Evolutionary conservation across 345 rosid genomes (phyloP).

Genomic region (Salix suchowensis): DNA sequence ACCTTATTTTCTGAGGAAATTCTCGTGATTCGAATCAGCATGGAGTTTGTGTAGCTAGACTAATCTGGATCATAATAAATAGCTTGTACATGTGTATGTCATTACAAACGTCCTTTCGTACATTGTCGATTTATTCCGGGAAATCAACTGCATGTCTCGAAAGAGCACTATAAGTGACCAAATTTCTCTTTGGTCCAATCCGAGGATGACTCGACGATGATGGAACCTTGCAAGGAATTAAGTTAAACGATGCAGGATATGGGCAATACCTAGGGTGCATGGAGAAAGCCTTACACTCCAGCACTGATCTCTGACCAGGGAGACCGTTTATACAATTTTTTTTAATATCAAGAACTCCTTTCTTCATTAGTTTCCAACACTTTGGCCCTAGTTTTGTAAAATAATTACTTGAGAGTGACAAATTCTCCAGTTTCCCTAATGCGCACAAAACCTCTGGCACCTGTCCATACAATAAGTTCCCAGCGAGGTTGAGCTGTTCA

Average conservation of each 20-base stretch:
- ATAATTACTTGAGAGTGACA: conserved; percentile 40
- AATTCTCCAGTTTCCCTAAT: conserved; percentile 19
- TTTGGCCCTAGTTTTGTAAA: conserved; percentile 32
- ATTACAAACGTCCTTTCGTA: background rate
- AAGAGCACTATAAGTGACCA: conserved; percentile 25
- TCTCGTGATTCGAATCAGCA: background rate
- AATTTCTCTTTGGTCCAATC: conserved; percentile 4
- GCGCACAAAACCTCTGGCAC: conserved; percentile 40
- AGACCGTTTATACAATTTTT: conserved; percentile 36
- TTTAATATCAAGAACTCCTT: conserved; percentile 26
- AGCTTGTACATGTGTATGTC: background rate
- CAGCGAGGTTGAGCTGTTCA: conserved; percentile 37
- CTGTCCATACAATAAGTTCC: conserved; percentile 34
- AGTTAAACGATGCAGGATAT: conserved; percentile 6
- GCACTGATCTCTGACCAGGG: conserved; percentile 34
- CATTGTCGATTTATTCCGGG: background rate
- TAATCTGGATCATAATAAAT: too few species aligned
- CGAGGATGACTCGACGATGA: background rate
- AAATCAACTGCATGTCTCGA: background rate
- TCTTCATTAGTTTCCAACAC: conserved; percentile 32
- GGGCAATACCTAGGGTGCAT: conserved; percentile 17
- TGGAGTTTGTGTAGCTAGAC: background rate
- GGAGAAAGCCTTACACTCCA: conserved; percentile 32
- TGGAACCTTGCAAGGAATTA: conserved; percentile 30
- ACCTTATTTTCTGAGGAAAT: background rate